Evolutionary conservation across 257 asterid species (phyloP), one percentile per base, ranked within the genome.

Genomic region (Henckelia pumila): DNA sequence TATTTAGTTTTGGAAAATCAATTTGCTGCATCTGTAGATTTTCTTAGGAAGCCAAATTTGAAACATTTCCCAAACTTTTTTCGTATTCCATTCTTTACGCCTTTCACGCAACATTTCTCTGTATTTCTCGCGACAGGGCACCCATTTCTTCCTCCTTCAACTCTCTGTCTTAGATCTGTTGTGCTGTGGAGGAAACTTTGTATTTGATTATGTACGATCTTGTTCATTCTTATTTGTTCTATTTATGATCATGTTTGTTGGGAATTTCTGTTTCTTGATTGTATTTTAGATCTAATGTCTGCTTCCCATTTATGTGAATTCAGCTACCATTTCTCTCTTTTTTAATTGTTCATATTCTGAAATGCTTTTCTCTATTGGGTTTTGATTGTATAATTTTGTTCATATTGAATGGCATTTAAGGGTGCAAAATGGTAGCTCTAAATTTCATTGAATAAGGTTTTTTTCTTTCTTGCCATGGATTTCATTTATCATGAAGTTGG

Each of bases 81-180:
- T 30, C 55, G 55, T 21, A 16, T 13, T 59, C 55, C 29, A 37
- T 65, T 61, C 63, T 13, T 52, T 66, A 73, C 75, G 37, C 79
- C 56, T 63, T 79, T 74, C 50, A 56, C 70, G 58, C 67, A 29
- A 16, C 73, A 14, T 72, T 13, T 66, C n/a, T n/a, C 47, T 66
- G 32, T 70, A 26, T 69, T 61, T 35, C 52, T 35, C 69, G 66
- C 73, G 50, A 71, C 75, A 33, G 61, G 52, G 8, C 55, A 47
- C 55, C 62, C 71, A 64, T 77, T 76, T 64, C 25, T 30, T 49
- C 62, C 71, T 71, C 62, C 8, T 37, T 66, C 61, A 28, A 47
- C 19, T 37, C 70, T n/a, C 40, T 24, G 11, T 50, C 60, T 21
- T 75, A 64, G 82, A 74, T 82, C 80, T 77, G 76, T 19, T 40